phyloP scores from a whole-genome alignment of 2,329 filamentous ascomycete genomes.

The Fusarium odoratissimum region DNA sequence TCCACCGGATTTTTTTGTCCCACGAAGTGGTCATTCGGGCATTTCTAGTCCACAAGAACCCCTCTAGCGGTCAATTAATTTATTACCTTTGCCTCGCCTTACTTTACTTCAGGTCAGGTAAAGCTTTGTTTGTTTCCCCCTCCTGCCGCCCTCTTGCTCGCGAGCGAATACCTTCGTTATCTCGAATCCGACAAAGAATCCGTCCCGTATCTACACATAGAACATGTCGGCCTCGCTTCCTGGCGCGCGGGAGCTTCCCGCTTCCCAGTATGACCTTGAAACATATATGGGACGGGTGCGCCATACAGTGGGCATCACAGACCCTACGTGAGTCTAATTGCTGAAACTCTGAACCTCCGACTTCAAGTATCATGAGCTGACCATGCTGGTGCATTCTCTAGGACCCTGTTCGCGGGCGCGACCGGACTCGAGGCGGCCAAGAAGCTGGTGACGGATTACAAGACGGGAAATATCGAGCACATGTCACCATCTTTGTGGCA shows the following conservation, averaged over 20 bases:
- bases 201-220: conserved; percentile 3
- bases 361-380: conserved; percentile 10
- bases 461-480: conserved; percentile 78
- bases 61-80: conserved; percentile 25
- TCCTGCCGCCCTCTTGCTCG: conserved; percentile 13
- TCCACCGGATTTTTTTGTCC: conserved; percentile 37
- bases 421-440: conserved; percentile 89
- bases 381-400: conserved; percentile 53
- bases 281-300: conserved; percentile 96
- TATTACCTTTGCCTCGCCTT: neutral
- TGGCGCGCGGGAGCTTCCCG: conserved; percentile 82
- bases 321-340: conserved; percentile 82
- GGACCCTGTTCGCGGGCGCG: conserved; percentile 85
- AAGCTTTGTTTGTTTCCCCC: neutral
- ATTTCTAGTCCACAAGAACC: conserved; percentile 29
- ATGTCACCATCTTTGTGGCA: conserved; percentile 95
- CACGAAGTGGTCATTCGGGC: conserved; percentile 33
- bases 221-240: conserved; percentile 74
- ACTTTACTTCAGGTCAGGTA: neutral
- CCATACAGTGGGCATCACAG: conserved; percentile 89
- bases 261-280: conserved; percentile 89
- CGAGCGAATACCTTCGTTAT: conserved; percentile 7
- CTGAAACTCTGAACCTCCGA: neutral
- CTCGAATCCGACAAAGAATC: conserved; percentile 17
- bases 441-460: conserved; percentile 83